phyloP scores from a whole-genome alignment of 768 basidiomycete genomes.

The Suillus spraguei region DNA sequence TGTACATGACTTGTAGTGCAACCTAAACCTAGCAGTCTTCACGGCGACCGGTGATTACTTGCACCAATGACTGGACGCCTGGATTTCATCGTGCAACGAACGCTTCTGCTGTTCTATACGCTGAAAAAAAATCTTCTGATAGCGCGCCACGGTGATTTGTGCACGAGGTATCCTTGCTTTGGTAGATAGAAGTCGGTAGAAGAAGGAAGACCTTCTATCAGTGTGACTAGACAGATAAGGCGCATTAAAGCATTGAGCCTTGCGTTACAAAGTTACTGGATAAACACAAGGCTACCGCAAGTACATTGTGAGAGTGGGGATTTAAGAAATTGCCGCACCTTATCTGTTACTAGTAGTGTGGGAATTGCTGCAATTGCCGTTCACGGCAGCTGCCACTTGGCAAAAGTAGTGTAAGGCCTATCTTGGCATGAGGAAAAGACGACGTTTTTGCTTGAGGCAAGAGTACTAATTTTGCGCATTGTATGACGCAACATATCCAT shows the following conservation, averaged over 20 bases:
- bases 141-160: slow-evolving; percentile 5
- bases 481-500: neutral
- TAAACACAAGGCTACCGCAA: slow-evolving; percentile 9
- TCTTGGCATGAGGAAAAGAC: slow-evolving; percentile 5
- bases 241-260: slow-evolving; percentile 5
- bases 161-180: slow-evolving; percentile 10
- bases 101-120: slow-evolving; percentile 5
- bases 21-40: neutral
- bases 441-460: slow-evolving; percentile 2
- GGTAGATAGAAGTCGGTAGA: slow-evolving; percentile 4
- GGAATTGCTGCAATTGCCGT: neutral
- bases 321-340: neutral
- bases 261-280: slow-evolving; percentile 7
- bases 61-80: slow-evolving; percentile 2
- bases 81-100: neutral
- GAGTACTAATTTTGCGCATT: neutral
- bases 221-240: slow-evolving; percentile 7
- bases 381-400: neutral
- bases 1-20: slow-evolving; percentile 1
- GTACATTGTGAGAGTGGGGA: neutral
- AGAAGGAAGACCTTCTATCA: slow-evolving; percentile 7
- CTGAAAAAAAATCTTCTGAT: slow-evolving; percentile 8
- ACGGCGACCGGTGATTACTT: slow-evolving; percentile 7
- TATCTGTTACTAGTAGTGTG: slow-evolving; percentile 1
- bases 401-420: slow-evolving; percentile 1